A percentile compares a stretch with the other conserved stretches of the same genome.
Evolutionary conservation across 192 early-diverging fungal species (phyloP).

Genomic region (Coemansia umbellata): DNA sequence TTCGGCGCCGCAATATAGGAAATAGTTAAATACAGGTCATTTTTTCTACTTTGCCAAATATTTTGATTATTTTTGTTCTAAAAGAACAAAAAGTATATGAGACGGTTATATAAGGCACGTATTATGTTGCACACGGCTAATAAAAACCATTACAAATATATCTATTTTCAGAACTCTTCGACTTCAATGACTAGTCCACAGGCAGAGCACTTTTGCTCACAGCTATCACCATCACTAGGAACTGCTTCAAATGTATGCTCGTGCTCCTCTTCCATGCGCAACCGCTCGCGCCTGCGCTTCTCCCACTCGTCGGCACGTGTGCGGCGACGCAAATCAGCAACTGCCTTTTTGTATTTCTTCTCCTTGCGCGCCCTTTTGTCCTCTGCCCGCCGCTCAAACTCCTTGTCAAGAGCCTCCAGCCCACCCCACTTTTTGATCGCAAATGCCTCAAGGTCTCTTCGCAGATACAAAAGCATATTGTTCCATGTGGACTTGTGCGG

Average conservation of each 20-base stretch:
- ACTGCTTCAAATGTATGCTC: slow-evolving; percentile 68
- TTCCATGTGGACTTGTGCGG: slow-evolving; percentile 94
- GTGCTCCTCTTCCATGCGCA: slow-evolving; percentile 61
- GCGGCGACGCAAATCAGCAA: slow-evolving; percentile 72
- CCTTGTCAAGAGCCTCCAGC: slow-evolving; percentile 77
- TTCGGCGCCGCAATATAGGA: slow-evolving; percentile 36
- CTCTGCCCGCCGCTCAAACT: slow-evolving; percentile 74
- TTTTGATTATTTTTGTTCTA: background rate
- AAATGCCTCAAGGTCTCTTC: slow-evolving; percentile 85
- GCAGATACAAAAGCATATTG: slow-evolving; percentile 93
- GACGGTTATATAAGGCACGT: background rate
- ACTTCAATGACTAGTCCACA: slow-evolving; percentile 70
- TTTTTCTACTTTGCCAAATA: background rate
- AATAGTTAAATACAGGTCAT: background rate
- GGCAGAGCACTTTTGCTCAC: slow-evolving; percentile 56
- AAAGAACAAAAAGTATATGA: no score
- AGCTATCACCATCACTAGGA: slow-evolving; percentile 49
- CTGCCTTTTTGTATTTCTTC: slow-evolving; percentile 73
- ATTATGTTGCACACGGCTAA: no score
- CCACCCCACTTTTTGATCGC: slow-evolving; percentile 92
- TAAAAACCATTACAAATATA: no score
- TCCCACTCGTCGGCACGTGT: slow-evolving; percentile 74
- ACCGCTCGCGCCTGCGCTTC: slow-evolving; percentile 39
- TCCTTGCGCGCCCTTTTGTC: slow-evolving; percentile 82
- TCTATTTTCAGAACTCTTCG: slow-evolving; percentile 57